Evolutionary conservation across 1,284 basidiomycete species (phyloP).

Genomic region (Pseudozyma flocculosa): DNA sequence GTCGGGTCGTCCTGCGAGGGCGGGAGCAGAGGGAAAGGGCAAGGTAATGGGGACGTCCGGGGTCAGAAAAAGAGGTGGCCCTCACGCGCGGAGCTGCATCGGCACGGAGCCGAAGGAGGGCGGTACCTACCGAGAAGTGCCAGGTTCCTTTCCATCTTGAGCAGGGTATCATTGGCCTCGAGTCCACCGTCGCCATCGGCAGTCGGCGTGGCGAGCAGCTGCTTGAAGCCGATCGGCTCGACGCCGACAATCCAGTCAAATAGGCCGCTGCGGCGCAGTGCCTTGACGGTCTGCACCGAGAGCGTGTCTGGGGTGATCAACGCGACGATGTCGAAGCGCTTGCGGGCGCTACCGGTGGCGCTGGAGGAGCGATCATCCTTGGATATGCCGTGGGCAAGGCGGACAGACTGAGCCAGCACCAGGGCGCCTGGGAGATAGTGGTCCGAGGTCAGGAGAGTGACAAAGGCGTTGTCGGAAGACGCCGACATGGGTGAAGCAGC

Average conservation of each 20-base stretch:
- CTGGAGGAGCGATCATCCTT: conserved; percentile 10
- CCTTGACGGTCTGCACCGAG: conserved; percentile 78
- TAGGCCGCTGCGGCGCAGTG: conserved; percentile 67
- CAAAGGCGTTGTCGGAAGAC: conserved; percentile 58
- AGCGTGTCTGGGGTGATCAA: conserved; percentile 90
- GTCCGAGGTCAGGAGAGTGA: conserved; percentile 82
- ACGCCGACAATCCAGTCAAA: conserved; percentile 88
- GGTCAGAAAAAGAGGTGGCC: too few relatives aligned
- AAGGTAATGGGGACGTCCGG: too few relatives aligned
- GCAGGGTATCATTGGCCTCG: conserved; percentile 19
- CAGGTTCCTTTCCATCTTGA: conserved; percentile 66
- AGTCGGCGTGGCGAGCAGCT: conserved; percentile 19
- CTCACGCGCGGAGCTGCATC: too few relatives aligned
- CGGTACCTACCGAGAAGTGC: conserved; percentile 74
- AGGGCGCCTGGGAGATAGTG: conserved; percentile 89
- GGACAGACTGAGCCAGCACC: conserved; percentile 74
- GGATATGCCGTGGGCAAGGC: conserved; percentile 30
- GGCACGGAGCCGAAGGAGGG: too few relatives aligned
- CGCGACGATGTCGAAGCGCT: conserved; percentile 70
- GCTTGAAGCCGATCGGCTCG: conserved; percentile 59
- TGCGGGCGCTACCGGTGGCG: conserved; percentile 63
- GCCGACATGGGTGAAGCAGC: conserved; percentile 10
- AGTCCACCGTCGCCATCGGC: background rate
- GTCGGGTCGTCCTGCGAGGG: conserved; percentile 68
- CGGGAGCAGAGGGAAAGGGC: too few relatives aligned